Percentiles rank a stretch among this genome's conserved stretches.
Evolutionary conservation across 805 yeast species (phyloP).

Genomic region (Suhomyces tanzawaensis): DNA sequence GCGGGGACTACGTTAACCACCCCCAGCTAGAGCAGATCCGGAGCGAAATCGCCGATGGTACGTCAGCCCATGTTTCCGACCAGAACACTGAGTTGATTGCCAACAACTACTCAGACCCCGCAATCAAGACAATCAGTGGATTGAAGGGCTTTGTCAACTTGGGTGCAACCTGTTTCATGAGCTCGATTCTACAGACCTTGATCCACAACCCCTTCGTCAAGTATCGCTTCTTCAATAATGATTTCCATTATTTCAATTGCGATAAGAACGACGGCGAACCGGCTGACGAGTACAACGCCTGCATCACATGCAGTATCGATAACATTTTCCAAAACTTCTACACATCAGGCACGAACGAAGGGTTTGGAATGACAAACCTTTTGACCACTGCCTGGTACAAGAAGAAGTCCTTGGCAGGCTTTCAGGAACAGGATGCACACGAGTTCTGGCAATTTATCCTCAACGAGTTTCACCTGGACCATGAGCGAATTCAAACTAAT

Average conservation of each 20-base stretch:
- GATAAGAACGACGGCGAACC: slow-evolving; percentile 26
- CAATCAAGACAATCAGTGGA: slow-evolving; percentile 64
- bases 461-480: slow-evolving; percentile 71
- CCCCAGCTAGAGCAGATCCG: slow-evolving; percentile 55
- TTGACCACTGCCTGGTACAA: slow-evolving; percentile 86
- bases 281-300: slow-evolving; percentile 39
- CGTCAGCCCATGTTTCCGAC: not conserved
- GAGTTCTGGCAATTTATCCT: slow-evolving; percentile 93
- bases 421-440: slow-evolving; percentile 97
- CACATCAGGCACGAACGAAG: slow-evolving; percentile 57
- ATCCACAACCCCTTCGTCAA: slow-evolving; percentile 88
- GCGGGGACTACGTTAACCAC: slow-evolving; percentile 70
- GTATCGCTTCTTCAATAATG: slow-evolving; percentile 67
- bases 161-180: slow-evolving; percentile 98
- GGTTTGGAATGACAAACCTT: slow-evolving; percentile 79
- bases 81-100: slow-evolving; percentile 1
- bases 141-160: slow-evolving; percentile 84
- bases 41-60: slow-evolving; percentile 10
- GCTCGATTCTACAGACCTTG: slow-evolving; percentile 83
- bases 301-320: slow-evolving; percentile 86
- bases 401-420: slow-evolving; percentile 85
- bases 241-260: slow-evolving; percentile 62
- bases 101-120: slow-evolving; percentile 35
- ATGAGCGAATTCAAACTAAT: slow-evolving; percentile 17
- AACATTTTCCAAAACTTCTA: slow-evolving; percentile 73